Conservation (phyloP, 2,329 filamentous ascomycete species). For the Alternaria sp. region DNA sequence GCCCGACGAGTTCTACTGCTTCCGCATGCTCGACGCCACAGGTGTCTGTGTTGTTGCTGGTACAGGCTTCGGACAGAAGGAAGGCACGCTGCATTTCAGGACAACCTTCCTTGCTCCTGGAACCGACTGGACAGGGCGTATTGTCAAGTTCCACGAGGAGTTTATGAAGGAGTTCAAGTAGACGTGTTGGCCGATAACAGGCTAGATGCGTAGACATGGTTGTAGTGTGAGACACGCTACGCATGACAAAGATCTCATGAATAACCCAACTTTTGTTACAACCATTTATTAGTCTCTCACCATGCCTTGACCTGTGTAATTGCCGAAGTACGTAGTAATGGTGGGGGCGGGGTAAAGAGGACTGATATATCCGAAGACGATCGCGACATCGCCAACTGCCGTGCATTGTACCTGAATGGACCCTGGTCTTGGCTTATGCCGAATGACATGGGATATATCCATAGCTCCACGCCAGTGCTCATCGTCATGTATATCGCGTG, state of each 20-base stretch:
- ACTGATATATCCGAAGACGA: not conserved
- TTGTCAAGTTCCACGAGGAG: constrained; percentile 86
- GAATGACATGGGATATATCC: constrained; percentile 3
- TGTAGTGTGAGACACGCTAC: not conserved
- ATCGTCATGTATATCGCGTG: not conserved
- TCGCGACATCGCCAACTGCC: constrained; percentile 9
- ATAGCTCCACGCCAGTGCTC: not conserved
- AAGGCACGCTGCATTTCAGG: constrained; percentile 88
- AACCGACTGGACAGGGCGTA: constrained; percentile 88
- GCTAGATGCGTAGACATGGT: not conserved
- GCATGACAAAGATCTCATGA: not conserved
- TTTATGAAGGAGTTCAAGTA: constrained; percentile 82
- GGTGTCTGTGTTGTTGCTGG: constrained; percentile 95
- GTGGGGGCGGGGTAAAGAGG: constrained; percentile 3
- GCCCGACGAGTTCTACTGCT: constrained; percentile 93
- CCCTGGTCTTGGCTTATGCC: constrained; percentile 7
- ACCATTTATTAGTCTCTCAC: not conserved
- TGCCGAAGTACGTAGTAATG: not conserved
- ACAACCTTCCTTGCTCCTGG: constrained; percentile 97
- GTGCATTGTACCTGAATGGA: constrained; percentile 12
- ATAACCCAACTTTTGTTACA: not conserved
- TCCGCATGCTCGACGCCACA: constrained; percentile 88
- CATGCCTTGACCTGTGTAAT: not conserved
- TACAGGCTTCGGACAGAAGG: constrained; percentile 91
- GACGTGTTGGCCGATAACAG: not conserved